Conservation (phyloP, 148 eudicot genomes). For the Amaranthus palmeri region DNA sequence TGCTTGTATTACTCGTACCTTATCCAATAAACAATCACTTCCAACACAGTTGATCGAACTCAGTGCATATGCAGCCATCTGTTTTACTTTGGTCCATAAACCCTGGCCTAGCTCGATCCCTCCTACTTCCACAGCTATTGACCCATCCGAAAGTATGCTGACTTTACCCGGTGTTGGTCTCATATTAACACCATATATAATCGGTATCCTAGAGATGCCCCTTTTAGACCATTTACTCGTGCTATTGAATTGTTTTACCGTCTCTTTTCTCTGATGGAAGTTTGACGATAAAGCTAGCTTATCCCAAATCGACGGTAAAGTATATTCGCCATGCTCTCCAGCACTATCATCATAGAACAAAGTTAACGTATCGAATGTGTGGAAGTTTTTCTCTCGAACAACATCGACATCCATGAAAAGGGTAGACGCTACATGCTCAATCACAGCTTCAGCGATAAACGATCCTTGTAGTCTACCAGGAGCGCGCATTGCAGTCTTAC, state of each 20-base stretch:
- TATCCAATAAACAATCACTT: constrained; percentile 50
- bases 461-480: constrained; percentile 83
- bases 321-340: constrained; percentile 59
- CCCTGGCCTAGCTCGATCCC: constrained; percentile 96
- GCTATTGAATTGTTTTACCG: constrained; percentile 39
- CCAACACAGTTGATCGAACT: constrained; percentile 53
- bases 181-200: constrained; percentile 41
- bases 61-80: constrained; percentile 72
- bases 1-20: constrained; percentile 73
- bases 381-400: constrained; percentile 62
- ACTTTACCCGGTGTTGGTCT: constrained; percentile 84
- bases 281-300: constrained; percentile 53
- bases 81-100: constrained; percentile 89
- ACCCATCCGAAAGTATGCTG: constrained; percentile 76
- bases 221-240: constrained; percentile 60
- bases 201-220: constrained; percentile 78
- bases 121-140: constrained; percentile 86
- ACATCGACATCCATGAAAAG: constrained; percentile 61
- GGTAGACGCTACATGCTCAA: constrained; percentile 70
- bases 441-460: constrained; percentile 76
- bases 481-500: constrained; percentile 81
- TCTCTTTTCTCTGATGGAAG: constrained; percentile 37
- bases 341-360: constrained; percentile 43
- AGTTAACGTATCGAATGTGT: constrained; percentile 52
- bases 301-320: constrained; percentile 72